phyloP scores from a whole-genome alignment of 306 rosid genomes.

The Rosa chinensis region DNA sequence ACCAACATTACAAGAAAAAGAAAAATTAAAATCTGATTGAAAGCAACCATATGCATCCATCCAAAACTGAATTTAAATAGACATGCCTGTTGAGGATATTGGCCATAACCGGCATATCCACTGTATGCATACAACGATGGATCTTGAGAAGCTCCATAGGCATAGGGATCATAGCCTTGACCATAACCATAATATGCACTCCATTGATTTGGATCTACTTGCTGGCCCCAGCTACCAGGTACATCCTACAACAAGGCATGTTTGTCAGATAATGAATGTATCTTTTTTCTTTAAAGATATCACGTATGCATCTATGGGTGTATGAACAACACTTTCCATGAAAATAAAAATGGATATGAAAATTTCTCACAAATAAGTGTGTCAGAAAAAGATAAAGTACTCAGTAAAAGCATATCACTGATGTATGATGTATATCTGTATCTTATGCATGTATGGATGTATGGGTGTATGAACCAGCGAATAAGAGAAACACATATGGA shows the following conservation, averaged over 20 bases:
- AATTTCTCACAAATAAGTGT: neutral
- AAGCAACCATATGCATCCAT: neutral
- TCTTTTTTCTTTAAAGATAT: neutral
- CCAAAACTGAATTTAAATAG: conserved; percentile 15
- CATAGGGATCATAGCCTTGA: conserved; percentile 83
- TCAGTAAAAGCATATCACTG: neutral
- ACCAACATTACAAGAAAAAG: neutral
- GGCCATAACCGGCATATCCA: conserved; percentile 75
- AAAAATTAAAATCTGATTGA: neutral
- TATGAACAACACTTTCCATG: neutral
- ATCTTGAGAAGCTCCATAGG: conserved; percentile 70
- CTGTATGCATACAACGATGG: conserved; percentile 75
- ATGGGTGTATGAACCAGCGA: neutral
- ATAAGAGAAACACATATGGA: no score
- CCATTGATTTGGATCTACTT: conserved; percentile 81
- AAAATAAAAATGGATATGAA: neutral
- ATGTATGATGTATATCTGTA: neutral
- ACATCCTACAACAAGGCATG: conserved; percentile 47
- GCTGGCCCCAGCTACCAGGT: conserved; percentile 70
- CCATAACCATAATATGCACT: conserved; percentile 80
- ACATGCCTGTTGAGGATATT: conserved; percentile 78
- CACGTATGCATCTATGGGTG: neutral
- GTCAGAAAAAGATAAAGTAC: neutral
- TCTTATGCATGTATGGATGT: neutral
- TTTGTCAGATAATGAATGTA: conserved; percentile 1